These are phyloP conservation scores for Bacidia rubella DNA, from an alignment of 495 filamentous ascomycete species.

Conservation along the genomic window DNA sequence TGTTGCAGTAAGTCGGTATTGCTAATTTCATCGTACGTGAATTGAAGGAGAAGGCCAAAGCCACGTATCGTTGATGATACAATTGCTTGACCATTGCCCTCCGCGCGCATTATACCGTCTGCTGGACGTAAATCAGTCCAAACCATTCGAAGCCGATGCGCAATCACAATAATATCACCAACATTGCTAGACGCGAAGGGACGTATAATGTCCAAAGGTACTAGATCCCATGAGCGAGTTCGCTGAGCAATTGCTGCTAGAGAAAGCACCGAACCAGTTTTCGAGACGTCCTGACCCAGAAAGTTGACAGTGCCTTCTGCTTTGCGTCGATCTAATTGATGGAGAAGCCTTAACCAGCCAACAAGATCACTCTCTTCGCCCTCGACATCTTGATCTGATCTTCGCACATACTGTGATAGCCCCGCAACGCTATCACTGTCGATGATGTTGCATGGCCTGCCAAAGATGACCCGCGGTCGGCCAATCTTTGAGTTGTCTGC, in stretches of 20 bases:
- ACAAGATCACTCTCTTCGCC: neutral
- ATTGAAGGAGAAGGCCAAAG: conserved; percentile 7
- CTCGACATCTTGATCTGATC: too few relatives aligned
- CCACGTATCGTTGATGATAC: conserved; percentile 16
- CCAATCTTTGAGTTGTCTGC: too few relatives aligned
- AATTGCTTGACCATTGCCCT: conserved; percentile 22
- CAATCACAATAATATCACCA: conserved; percentile 22
- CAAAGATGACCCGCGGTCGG: too few relatives aligned
- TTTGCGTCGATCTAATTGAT: neutral
- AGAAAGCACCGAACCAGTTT: neutral
- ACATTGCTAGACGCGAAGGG: conserved; percentile 21
- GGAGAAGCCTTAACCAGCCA: neutral
- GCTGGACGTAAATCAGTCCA: conserved; percentile 23
- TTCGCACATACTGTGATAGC: too few relatives aligned
- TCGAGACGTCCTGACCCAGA: neutral
- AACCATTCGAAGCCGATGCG: conserved; percentile 24
- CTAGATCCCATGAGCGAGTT: conserved; percentile 25
- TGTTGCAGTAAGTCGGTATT: neutral
- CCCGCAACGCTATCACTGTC: too few relatives aligned
- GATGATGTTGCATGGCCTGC: too few relatives aligned
- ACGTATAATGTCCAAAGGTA: conserved; percentile 22
- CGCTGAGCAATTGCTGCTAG: conserved; percentile 10
- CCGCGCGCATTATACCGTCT: conserved; percentile 22
- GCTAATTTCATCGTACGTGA: neutral
- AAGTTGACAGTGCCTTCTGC: neutral